Percentiles rank a stretch among this genome's conserved stretches.
phyloP scores from a whole-genome alignment of 1,284 basidiomycete species.

The Hortiboletus rubellus region DNA sequence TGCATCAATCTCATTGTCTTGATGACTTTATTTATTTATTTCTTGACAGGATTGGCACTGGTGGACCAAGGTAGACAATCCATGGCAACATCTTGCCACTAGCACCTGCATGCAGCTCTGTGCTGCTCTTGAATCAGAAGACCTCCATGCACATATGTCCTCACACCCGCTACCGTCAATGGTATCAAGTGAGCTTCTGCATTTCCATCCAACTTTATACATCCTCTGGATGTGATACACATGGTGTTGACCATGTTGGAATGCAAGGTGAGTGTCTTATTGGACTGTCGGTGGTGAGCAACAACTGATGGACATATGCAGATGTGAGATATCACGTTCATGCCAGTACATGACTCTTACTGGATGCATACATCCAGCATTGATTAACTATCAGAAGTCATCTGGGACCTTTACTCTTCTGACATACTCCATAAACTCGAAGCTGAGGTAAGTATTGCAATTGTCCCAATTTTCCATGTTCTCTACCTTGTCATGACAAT shows the following conservation, averaged over 20 bases:
- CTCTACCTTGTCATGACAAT: conserved; percentile 43
- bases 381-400: conserved; percentile 86
- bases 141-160: too few relatives aligned
- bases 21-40: too few relatives aligned
- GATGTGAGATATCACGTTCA: conserved; percentile 79
- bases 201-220: conserved; percentile 99
- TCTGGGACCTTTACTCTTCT: conserved; percentile 89
- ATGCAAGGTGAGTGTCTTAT: conserved; percentile 60
- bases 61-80: too few relatives aligned
- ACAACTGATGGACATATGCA: conserved; percentile 30
- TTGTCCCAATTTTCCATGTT: background rate
- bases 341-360: conserved; percentile 98
- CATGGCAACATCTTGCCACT: too few relatives aligned
- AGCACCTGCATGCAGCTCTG: too few relatives aligned
- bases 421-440: conserved; percentile 71
- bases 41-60: too few relatives aligned
- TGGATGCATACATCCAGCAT: conserved; percentile 95
- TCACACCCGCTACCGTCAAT: conserved; percentile 77
- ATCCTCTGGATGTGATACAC: conserved; percentile 97
- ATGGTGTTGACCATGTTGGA: conserved; percentile 98
- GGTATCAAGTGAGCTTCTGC: conserved; percentile 89
- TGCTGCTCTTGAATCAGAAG: too few relatives aligned
- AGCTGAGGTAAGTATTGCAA: conserved; percentile 50
- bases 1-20: too few relatives aligned
- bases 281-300: background rate